A percentile compares a stretch with the other conserved stretches of the same genome.
Conservation (phyloP, 2,329 filamentous ascomycete genomes). For the Escovopsis sp. region DNA sequence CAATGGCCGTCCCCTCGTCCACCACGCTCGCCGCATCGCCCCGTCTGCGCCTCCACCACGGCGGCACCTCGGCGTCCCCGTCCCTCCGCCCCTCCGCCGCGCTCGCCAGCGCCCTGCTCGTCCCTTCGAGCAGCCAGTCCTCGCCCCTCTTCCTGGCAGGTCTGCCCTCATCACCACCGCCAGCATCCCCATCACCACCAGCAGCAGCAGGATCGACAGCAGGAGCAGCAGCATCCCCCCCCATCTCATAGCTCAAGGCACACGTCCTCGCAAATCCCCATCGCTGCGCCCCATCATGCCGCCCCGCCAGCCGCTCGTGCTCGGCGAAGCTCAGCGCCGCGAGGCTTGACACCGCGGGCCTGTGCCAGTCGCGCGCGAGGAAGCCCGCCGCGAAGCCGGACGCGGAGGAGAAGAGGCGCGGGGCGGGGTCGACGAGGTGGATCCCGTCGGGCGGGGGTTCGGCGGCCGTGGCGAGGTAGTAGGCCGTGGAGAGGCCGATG, state of each 20-base stretch:
- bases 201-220: too few relatives aligned
- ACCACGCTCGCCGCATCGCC: conserved; percentile 46
- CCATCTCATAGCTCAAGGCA: conserved; percentile 34
- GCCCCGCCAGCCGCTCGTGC: conserved; percentile 47
- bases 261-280: conserved; percentile 40
- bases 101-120: conserved; percentile 39
- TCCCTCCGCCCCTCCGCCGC: conserved; percentile 18
- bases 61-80: conserved; percentile 17
- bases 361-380: conserved; percentile 59
- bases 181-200: too few relatives aligned
- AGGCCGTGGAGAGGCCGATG: conserved; percentile 56
- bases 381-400: conserved; percentile 64
- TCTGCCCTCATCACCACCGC: too few relatives aligned
- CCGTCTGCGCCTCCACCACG: conserved; percentile 21
- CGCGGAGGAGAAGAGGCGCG: conserved; percentile 52
- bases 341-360: conserved; percentile 37
- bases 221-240: conserved; percentile 22
- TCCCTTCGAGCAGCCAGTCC: conserved; percentile 52
- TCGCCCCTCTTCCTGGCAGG: conserved; percentile 31
- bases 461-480: conserved; percentile 44
- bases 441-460: conserved; percentile 26
- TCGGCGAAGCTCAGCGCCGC: conserved; percentile 54
- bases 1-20: conserved; percentile 46
- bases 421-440: conserved; percentile 30
- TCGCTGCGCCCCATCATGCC: conserved; percentile 37